Conservation (phyloP, 192 early-diverging fungal species). For the Thoreauomyces humboldtii region DNA sequence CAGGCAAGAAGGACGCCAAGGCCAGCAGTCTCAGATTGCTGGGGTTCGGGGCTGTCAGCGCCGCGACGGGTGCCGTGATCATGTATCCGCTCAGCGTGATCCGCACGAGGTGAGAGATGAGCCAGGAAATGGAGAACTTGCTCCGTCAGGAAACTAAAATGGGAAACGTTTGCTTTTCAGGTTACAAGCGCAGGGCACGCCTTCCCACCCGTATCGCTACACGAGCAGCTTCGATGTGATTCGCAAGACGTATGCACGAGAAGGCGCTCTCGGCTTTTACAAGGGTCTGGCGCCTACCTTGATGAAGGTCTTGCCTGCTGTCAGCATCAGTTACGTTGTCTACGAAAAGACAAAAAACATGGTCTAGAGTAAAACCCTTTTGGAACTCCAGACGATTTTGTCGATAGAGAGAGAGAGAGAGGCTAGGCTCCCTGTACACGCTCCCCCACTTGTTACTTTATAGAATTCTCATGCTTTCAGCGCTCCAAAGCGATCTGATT, state of each 20-base stretch:
- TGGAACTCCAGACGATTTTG: background rate
- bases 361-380: too few species aligned
- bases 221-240: constrained; percentile 61
- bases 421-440: too few species aligned
- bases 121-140: too few species aligned
- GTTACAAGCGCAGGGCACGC: constrained; percentile 77
- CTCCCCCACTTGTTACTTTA: too few species aligned
- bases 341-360: constrained; percentile 57
- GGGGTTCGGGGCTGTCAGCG: constrained; percentile 66
- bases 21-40: constrained; percentile 46
- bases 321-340: constrained; percentile 68
- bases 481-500: too few species aligned
- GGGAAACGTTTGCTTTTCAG: constrained; percentile 41
- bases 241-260: constrained; percentile 56
- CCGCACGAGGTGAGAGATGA: constrained; percentile 61
- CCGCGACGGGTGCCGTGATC: constrained; percentile 61
- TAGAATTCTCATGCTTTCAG: too few species aligned
- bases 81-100: constrained; percentile 75
- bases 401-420: background rate
- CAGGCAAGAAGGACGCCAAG: constrained; percentile 5
- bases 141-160: too few species aligned
- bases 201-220: constrained; percentile 68
- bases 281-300: constrained; percentile 72
- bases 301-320: constrained; percentile 73
- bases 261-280: constrained; percentile 71